A percentile compares a stretch with the other conserved stretches of the same genome.
Conservation (phyloP, 73 alveolate genomes). For the Loxodes magnus region DNA sequence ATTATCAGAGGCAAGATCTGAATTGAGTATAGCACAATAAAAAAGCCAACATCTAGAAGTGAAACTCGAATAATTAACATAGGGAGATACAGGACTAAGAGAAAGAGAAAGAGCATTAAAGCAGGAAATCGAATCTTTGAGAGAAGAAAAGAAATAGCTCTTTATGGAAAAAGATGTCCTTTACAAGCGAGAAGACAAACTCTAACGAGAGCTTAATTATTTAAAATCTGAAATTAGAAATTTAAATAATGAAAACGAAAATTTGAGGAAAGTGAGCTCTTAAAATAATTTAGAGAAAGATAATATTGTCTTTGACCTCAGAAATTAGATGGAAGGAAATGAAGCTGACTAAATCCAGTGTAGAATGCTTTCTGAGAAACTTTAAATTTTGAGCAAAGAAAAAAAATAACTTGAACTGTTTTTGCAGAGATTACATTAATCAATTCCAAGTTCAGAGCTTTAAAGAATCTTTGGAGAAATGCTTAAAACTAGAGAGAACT, state of each 20-base stretch:
- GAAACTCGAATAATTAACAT: too few relatives aligned
- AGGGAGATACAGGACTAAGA: slow-evolving; percentile 5
- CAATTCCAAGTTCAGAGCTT: slow-evolving; percentile 5
- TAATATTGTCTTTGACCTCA: too few relatives aligned
- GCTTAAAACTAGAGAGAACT: neutral
- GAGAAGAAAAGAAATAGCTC: neutral
- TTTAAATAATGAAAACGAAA: neutral
- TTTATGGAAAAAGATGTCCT: neutral
- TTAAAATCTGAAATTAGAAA: neutral
- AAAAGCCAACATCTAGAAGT: too few relatives aligned
- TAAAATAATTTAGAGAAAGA: neutral
- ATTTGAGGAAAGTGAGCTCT: slow-evolving; percentile 3
- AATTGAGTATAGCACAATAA: too few relatives aligned
- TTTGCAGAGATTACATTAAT: neutral
- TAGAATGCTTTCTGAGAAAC: neutral
- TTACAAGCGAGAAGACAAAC: neutral
- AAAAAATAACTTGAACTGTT: slow-evolving; percentile 8
- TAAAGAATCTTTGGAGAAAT: slow-evolving; percentile 9
- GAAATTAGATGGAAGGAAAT: too few relatives aligned
- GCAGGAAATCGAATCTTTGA: neutral
- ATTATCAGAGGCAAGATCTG: too few relatives aligned
- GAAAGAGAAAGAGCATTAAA: slow-evolving; percentile 7
- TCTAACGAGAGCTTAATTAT: neutral
- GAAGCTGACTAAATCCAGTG: neutral
- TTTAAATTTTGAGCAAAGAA: slow-evolving; percentile 6